Evolutionary conservation across 2,329 filamentous ascomycete genomes (phyloP).

Genomic region (Exophiala lecanii-corni): DNA sequence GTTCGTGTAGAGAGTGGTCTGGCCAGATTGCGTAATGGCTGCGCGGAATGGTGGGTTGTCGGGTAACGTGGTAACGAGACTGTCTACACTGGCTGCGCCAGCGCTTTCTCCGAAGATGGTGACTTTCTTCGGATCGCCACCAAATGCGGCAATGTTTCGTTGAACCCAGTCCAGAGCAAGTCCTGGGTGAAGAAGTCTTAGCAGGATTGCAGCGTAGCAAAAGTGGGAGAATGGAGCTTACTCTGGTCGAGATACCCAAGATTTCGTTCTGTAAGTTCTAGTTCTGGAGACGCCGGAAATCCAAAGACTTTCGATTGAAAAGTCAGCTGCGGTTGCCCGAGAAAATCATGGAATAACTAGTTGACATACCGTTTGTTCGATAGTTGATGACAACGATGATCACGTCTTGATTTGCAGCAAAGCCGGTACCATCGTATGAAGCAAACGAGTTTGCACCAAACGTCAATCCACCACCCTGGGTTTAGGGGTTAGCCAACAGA

Average conservation of each 20-base stretch:
- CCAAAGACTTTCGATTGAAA: conserved; percentile 31
- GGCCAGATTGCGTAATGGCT: conserved; percentile 27
- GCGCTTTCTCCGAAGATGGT: conserved; percentile 37
- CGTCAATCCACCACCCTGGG: conserved; percentile 33
- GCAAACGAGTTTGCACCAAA: conserved; percentile 26
- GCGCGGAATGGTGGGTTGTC: conserved; percentile 27
- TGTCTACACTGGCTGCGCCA: conserved; percentile 18
- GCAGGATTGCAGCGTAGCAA: too few relatives aligned
- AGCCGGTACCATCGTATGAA: conserved; percentile 31
- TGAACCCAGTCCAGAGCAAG: conserved; percentile 36
- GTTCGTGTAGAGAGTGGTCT: not conserved
- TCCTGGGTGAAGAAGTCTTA: conserved; percentile 46
- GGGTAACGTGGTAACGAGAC: conserved; percentile 20
- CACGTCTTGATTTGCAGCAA: conserved; percentile 32
- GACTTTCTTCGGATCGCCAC: conserved; percentile 32
- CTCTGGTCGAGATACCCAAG: conserved; percentile 30
- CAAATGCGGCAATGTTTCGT: conserved; percentile 33
- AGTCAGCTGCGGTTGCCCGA: not conserved
- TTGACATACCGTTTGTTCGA: conserved; percentile 25
- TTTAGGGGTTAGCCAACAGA: too few relatives aligned
- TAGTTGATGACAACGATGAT: conserved; percentile 35
- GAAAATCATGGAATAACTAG: too few relatives aligned
- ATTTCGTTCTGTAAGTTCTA: conserved; percentile 30
- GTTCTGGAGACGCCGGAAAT: conserved; percentile 35
- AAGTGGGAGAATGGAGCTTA: not conserved